Evolutionary conservation across 2,329 filamentous ascomycete genomes (phyloP), one percentile per base, ranked within the genome.

Genomic region (Sarocladiaceae sp.): DNA sequence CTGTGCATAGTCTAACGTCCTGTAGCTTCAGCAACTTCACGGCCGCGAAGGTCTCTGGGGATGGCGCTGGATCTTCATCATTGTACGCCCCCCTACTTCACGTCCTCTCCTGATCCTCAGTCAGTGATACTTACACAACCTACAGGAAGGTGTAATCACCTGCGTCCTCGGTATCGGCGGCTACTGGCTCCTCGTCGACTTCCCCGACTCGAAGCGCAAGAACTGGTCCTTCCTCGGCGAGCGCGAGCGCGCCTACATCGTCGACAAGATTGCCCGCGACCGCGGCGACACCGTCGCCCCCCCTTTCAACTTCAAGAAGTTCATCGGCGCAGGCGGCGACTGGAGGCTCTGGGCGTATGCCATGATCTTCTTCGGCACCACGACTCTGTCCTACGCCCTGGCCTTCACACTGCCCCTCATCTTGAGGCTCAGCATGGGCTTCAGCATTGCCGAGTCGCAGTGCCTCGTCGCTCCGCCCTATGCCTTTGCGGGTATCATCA

Each of bases 401-500:
- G 83, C 85, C 2, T 91, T 85, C 61, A 91, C 90, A 57, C 65
- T 90, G 3, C 86, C 87, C 6, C 78, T 90, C 55, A 86, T 93
- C 53, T 76, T 94, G 12, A 62, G 68, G 41, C 54, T 54, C 27
- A 73, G 68, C 59, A 76, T 90, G 69, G 74, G 77, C 12, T 90
- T 87, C 67, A 68, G 62, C 37, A 68, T 82, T 4, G 81, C 72
- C 6, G 68, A 68, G 40, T 69, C 83, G 0, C 84, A 88, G 61
- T 87, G 83, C 57, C 76, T 90, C 4, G 73, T 82, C 3, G 83
- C 86, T 0, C 83, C 83, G 0, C 82, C 83, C 0, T 87, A 83
- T 56, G 75, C 65, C 20, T 76, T 85, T 47, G 78, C 81, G 9
- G 80, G 78, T 27, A 67, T 84, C 46, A 57, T 81, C 53, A 85